Evolutionary conservation across 257 asterid genomes (phyloP), one percentile per base, ranked within the genome.

Genomic region (Phtheirospermum japonicum): DNA sequence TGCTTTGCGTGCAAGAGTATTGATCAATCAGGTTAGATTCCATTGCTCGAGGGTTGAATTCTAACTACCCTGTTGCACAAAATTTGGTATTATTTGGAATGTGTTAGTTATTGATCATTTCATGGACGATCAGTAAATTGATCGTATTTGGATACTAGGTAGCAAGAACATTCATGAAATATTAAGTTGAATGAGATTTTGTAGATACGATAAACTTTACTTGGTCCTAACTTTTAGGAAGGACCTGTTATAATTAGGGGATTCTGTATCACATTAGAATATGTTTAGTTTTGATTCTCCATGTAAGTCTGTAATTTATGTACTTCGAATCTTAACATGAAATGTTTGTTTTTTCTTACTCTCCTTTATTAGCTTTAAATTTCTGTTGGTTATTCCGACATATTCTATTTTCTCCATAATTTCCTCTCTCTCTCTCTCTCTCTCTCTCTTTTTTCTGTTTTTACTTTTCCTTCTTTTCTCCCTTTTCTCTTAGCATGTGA

Each of bases 1-100:
- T 13, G 96, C 96, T 18, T 65, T 80, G 73, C 89, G 54, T 55
- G 97, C 97, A 49, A 86, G 84, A 71, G 59, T 63, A 75, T 80
- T 92, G 70, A 66, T 89, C 59, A 67, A 80, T 77, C 96, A 89
- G 96, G 99, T 93, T 34, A 55, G 40, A 34, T 64, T 20, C 43
- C 40, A 28, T 67, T 57, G 59, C 69, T 55, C 59, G 59, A 56
- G 42, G 53, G 56, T 59, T 43, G 28, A 51, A 45, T 57, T 65
- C 6, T 49, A 28, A 10, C 51, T 36, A 19, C 19, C 7, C 23
- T 68, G 42, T 53, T 18, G 17, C 18, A 14, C 11, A 77, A 31
- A 33, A 42, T 58, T 66, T 45, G 13, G 8, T 33, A 42, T 49
- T 43, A 23, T 23, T 23, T 23, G 28, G 28, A 23, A 23, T 1